Conservation (phyloP, 2,329 filamentous ascomycete genomes). For the Hymenoscyphus albidus region DNA sequence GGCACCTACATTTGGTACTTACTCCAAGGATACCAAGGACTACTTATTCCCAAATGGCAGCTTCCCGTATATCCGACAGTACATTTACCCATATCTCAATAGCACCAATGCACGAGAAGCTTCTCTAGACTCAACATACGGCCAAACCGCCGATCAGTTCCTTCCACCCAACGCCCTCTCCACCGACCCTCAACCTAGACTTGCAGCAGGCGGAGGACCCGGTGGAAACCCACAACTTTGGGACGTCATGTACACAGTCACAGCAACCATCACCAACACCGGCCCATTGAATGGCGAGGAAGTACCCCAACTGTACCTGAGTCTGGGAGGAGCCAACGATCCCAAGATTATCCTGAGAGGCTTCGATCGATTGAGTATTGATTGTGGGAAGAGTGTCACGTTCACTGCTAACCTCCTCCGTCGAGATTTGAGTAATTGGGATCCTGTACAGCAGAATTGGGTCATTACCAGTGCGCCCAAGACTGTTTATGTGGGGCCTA, state of each 20-base stretch:
- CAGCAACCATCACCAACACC: constrained; percentile 52
- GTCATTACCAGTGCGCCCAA: constrained; percentile 40
- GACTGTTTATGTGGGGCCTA: constrained; percentile 34
- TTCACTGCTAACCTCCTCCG: constrained; percentile 70
- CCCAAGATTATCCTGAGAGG: constrained; percentile 64
- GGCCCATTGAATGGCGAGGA: constrained; percentile 51
- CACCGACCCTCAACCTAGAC: constrained; percentile 43
- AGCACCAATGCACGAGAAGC: constrained; percentile 47
- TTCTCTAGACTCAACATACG: constrained; percentile 37
- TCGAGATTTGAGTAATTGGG: constrained; percentile 86
- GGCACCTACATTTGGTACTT: constrained; percentile 61
- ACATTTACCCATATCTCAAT: constrained; percentile 57
- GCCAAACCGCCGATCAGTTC: constrained; percentile 28
- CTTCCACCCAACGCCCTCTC: constrained; percentile 44
- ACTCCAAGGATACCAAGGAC: constrained; percentile 57
- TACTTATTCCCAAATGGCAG: constrained; percentile 64
- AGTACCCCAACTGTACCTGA: constrained; percentile 65
- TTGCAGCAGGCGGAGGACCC: constrained; percentile 47
- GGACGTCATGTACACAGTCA: constrained; percentile 52
- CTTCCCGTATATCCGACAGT: constrained; percentile 43
- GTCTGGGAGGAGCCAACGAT: constrained; percentile 74
- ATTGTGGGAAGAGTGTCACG: constrained; percentile 60
- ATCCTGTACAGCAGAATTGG: constrained; percentile 78
- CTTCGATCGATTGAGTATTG: constrained; percentile 74
- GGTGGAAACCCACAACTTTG: constrained; percentile 54